phyloP scores from a whole-genome alignment of 208 protist species.

The Endotrypanum monterogeii region DNA sequence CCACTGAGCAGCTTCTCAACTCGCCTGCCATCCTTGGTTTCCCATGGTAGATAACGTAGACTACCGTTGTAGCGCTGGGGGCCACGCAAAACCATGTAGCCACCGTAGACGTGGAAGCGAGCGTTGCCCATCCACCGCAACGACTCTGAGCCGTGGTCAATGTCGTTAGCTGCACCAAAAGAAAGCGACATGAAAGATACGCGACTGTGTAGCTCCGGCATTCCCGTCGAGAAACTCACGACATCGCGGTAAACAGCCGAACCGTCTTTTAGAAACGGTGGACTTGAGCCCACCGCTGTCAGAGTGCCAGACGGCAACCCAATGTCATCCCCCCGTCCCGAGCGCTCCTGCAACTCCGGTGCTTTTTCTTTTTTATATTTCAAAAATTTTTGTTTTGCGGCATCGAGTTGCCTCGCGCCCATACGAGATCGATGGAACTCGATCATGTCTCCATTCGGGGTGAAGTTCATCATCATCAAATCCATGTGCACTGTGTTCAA shows the following conservation, averaged over 20 bases:
- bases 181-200: constrained; percentile 89
- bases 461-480: constrained; percentile 65
- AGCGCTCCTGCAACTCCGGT: constrained; percentile 31
- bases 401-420: constrained; percentile 12
- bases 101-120: constrained; percentile 78
- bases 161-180: constrained; percentile 81
- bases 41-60: constrained; percentile 84
- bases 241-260: constrained; percentile 45
- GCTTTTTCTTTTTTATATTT: constrained; percentile 26
- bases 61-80: constrained; percentile 48
- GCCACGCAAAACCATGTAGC: constrained; percentile 62
- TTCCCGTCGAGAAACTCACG: constrained; percentile 37
- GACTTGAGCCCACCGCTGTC: constrained; percentile 9
- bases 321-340: not conserved
- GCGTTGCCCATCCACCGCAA: constrained; percentile 87
- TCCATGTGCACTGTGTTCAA: constrained; percentile 59
- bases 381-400: constrained; percentile 28
- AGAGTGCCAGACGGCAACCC: not conserved
- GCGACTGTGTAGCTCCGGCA: constrained; percentile 49
- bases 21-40: constrained; percentile 31
- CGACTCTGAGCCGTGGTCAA: constrained; percentile 84
- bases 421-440: constrained; percentile 27
- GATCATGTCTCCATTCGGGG: constrained; percentile 39
- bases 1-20: constrained; percentile 60
- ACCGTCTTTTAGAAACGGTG: constrained; percentile 57